Evolutionary conservation across 2,329 filamentous ascomycete species (phyloP).

Genomic region (Aspergillus sp.): DNA sequence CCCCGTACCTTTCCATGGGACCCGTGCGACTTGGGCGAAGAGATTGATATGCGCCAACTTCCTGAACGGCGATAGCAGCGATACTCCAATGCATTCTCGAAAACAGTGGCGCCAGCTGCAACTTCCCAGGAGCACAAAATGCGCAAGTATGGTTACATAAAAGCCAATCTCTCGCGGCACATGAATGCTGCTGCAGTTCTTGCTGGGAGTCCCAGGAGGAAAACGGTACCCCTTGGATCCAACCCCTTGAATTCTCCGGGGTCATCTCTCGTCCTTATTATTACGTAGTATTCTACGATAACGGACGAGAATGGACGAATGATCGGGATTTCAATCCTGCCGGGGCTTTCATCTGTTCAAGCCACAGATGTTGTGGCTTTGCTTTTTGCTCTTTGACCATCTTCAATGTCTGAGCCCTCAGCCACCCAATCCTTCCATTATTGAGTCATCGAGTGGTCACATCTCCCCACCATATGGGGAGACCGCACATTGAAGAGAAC

Average conservation of each 20-base stretch:
- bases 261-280: not conserved
- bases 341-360: not conserved
- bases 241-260: not conserved
- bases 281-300: not conserved
- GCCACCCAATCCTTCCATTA: not conserved
- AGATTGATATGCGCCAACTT: constrained; percentile 14
- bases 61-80: constrained; percentile 9
- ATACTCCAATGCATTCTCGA: not conserved
- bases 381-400: not conserved
- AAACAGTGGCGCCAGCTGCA: not conserved
- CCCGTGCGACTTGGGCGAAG: constrained; percentile 23
- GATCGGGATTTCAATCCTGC: not conserved
- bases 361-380: constrained; percentile 10
- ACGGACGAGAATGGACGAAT: not conserved
- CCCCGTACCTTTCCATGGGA: constrained; percentile 26
- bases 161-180: not conserved
- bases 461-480: not conserved
- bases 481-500: not conserved
- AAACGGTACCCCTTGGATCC: not conserved
- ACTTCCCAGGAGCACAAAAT: not conserved
- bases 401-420: not conserved
- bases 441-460: not conserved
- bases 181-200: not conserved
- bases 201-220: not conserved
- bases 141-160: not conserved